Evolutionary conservation across 1,139 yeast species (phyloP), one percentile per base, ranked within the genome.

Genomic region (Geotrichum candidum): DNA sequence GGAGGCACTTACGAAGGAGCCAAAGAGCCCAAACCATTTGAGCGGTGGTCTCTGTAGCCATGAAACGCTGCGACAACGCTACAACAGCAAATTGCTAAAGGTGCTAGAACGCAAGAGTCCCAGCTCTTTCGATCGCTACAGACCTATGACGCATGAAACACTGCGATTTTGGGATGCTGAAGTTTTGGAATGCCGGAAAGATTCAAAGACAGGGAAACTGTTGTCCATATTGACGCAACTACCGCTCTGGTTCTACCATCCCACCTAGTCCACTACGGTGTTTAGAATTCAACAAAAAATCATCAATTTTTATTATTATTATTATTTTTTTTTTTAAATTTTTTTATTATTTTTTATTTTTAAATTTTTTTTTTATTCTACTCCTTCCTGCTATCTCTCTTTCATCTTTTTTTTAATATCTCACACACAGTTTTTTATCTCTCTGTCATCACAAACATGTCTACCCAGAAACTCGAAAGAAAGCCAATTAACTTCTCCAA

Each of bases 401-500:
- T 23, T 41, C 25, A 25, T 29, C 35, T 18, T 18, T 27, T 51
- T 33, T 15, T 51, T 25, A 15, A 51, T 15, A 3, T 15, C 35
- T 25, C 53, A 25, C 10, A 10, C 13, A 25, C 35, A 11, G 10
- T 22, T 29, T 29, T 9, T 9, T 29, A 29, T 18, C 3, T n/a
- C 45, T 13, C 45, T 38, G n/a, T n/a, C 45, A 38, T 33, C 48
- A 25, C 18, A 33, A 51, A 50, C 54, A 48, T 50, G 25, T 33
- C 51, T 22, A 15, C 48, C 48, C 10, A 31, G 13, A 51, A 54
- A 46, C 60, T 84, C 62, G 81, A 90, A 75, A 91, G 90, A 80
- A 92, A 91, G 76, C 96, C 96, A 58, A 83, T 94, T 69, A 87
- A 88, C 68, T 88, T 89, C 76, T 85, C 96, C 71, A 94, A 94